Evolutionary conservation across 352 stramenopile genomes (phyloP).

Genomic region (Phytophthora palmivora): DNA sequence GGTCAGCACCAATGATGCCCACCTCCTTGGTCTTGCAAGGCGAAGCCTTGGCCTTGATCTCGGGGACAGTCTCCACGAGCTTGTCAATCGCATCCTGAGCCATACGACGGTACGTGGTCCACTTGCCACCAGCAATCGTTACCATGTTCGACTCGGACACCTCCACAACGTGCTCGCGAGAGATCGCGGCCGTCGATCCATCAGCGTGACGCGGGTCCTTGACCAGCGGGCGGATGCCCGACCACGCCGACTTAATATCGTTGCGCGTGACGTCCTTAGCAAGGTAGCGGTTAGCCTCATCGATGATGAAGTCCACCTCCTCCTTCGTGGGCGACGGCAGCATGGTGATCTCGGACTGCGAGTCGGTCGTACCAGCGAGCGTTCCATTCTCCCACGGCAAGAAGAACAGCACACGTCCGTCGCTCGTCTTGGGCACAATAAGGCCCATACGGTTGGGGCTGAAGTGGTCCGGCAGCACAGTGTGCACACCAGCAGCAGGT

Average conservation of each 20-base stretch:
- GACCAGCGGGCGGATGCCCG: constrained; percentile 95
- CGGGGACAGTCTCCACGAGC: constrained; percentile 80
- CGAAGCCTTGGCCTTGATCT: constrained; percentile 74
- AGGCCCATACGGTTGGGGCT: constrained; percentile 94
- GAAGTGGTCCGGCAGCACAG: constrained; percentile 96
- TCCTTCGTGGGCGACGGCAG: constrained; percentile 90
- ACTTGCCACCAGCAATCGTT: constrained; percentile 97
- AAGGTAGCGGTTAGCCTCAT: constrained; percentile 93
- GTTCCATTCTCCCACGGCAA: constrained; percentile 96
- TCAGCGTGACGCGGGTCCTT: constrained; percentile 87
- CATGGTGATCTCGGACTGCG: constrained; percentile 94
- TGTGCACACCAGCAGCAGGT: constrained; percentile 94
- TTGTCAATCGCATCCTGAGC: constrained; percentile 95
- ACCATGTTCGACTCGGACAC: constrained; percentile 91
- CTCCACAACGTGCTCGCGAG: constrained; percentile 95
- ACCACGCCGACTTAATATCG: constrained; percentile 96
- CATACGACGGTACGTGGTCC: constrained; percentile 97
- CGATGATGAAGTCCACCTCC: constrained; percentile 96
- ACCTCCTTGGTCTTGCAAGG: constrained; percentile 85
- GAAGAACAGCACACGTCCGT: constrained; percentile 96
- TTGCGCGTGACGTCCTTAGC: constrained; percentile 87
- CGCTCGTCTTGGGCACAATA: constrained; percentile 96
- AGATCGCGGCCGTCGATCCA: constrained; percentile 90
- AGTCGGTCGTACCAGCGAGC: constrained; percentile 94
- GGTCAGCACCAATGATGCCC: constrained; percentile 89